Evolutionary conservation across 768 basidiomycete species (phyloP).

Genomic region (Collybiopsis luxurians): DNA sequence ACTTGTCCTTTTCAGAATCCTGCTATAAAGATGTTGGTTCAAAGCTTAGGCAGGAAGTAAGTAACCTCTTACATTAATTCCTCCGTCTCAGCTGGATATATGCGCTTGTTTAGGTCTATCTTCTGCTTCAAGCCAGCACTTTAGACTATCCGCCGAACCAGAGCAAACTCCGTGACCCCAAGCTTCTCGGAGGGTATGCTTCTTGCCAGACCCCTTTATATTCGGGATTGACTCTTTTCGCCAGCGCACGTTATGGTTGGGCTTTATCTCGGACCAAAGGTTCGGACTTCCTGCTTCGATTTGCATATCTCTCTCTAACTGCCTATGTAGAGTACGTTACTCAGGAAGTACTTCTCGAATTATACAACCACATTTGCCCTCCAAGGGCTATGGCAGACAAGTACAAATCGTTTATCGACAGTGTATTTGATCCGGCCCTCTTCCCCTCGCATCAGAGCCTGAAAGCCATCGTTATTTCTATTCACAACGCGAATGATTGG

Average conservation of each 20-base stretch:
- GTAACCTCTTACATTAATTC: neutral
- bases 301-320: neutral
- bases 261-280: conserved; percentile 49
- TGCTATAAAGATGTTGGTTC: conserved; percentile 12
- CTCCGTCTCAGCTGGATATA: conserved; percentile 16
- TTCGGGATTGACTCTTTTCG: neutral
- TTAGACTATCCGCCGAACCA: conserved; percentile 39
- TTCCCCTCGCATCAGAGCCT: conserved; percentile 38
- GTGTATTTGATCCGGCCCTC: conserved; percentile 43
- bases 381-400: conserved; percentile 32
- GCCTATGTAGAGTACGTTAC: conserved; percentile 47
- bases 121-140: conserved; percentile 47
- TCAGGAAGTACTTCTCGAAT: conserved; percentile 52
- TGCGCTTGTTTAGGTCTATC: conserved; percentile 44
- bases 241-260: conserved; percentile 44
- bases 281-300: conserved; percentile 12
- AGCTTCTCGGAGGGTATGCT: conserved; percentile 48
- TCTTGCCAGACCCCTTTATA: neutral
- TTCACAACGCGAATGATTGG: conserved; percentile 45
- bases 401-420: conserved; percentile 46
- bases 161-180: conserved; percentile 39
- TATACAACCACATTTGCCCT: conserved; percentile 56
- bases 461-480: conserved; percentile 36
- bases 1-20: conserved; percentile 21
- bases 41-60: conserved; percentile 27